Percentiles rank a stretch among this genome's conserved stretches.
These are phyloP conservation scores for Lasiodiplodia citricola DNA, from an alignment of 2,329 filamentous ascomycete genomes.

Conservation along the genomic window DNA sequence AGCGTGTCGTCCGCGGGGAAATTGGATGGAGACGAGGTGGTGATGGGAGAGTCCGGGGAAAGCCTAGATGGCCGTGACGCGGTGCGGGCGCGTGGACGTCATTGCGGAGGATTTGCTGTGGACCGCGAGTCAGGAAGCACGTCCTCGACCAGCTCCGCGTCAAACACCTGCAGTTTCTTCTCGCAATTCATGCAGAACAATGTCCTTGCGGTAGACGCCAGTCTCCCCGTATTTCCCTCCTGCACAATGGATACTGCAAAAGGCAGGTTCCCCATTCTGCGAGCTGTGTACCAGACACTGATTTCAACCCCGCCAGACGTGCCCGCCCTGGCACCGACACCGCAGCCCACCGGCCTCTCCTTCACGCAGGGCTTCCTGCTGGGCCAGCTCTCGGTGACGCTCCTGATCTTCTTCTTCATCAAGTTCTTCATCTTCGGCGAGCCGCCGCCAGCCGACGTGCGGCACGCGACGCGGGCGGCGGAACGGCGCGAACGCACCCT, in stretches of 20 bases:
- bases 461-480: slow-evolving; percentile 75
- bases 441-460: slow-evolving; percentile 80
- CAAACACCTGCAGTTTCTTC: slow-evolving; percentile 3
- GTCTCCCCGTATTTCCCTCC: neutral
- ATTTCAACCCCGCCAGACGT: neutral
- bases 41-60: slow-evolving; percentile 1
- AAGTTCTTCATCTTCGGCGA: slow-evolving; percentile 99
- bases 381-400: slow-evolving; percentile 88
- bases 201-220: neutral
- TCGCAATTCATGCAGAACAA: neutral
- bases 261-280: neutral
- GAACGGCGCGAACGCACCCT: slow-evolving; percentile 75
- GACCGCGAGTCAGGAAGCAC: slow-evolving; percentile 20
- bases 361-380: slow-evolving; percentile 94
- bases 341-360: slow-evolving; percentile 64
- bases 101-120: slow-evolving; percentile 25
- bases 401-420: slow-evolving; percentile 93
- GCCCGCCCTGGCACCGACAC: slow-evolving; percentile 19
- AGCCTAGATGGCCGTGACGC: neutral
- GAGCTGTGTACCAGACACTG: neutral
- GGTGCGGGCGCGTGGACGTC: slow-evolving; percentile 12
- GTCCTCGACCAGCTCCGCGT: neutral
- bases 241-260: slow-evolving; percentile 13
- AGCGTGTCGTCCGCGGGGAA: neutral
- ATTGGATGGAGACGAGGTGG: neutral